Evolutionary conservation across 495 filamentous ascomycete species (phyloP), one percentile per base, ranked within the genome.

Genomic region (Collariella sp.): DNA sequence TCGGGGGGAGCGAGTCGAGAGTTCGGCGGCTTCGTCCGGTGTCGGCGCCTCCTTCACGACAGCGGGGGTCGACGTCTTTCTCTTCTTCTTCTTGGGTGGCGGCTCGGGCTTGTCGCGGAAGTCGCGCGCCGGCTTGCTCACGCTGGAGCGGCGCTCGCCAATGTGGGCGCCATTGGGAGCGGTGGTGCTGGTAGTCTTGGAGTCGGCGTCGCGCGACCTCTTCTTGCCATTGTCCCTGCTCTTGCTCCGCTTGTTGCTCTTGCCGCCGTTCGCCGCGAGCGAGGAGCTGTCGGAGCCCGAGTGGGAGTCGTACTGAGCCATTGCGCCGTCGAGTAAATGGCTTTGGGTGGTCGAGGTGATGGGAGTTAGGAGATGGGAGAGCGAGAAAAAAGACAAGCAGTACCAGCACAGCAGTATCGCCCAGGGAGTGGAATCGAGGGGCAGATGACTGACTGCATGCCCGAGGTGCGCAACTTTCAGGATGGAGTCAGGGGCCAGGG

Each of bases 111-210:
- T 82, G 65, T 94, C 89, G 59, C 84, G 72, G 18, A 82, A 80
- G 70, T 91, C 87, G 60, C 87, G 76, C 22, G 87, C 83, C 18
- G 83, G 79, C 54, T 85, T 84, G 68, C 80, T 83, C 58, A 86
- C 64, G 66, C 76, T 79, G 22, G 69, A 67, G 24, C 74, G 69
- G 26, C 76, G 69, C 64, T 75, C 64, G 22, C 51, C 43, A 43
- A 62, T 39, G 29, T 54, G 57, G 44, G 53, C 57, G 45, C 60
- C 57, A 46, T 59, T 67, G 52, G 55, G 53, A 42, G 52, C 53
- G 6, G 58, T 53, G 23, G 26, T 29, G n/a, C 48, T 59, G 47
- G 54, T 54, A 39, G 43, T 16, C 24, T 52, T 34, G 45, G 24
- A 5, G 31, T 48, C 40, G 13, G 38, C 36, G 36, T 55, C 53